Evolutionary conservation across 2,329 filamentous ascomycete genomes (phyloP), one percentile per base, ranked within the genome.

Genomic region (Cladosporium cucumerinum): DNA sequence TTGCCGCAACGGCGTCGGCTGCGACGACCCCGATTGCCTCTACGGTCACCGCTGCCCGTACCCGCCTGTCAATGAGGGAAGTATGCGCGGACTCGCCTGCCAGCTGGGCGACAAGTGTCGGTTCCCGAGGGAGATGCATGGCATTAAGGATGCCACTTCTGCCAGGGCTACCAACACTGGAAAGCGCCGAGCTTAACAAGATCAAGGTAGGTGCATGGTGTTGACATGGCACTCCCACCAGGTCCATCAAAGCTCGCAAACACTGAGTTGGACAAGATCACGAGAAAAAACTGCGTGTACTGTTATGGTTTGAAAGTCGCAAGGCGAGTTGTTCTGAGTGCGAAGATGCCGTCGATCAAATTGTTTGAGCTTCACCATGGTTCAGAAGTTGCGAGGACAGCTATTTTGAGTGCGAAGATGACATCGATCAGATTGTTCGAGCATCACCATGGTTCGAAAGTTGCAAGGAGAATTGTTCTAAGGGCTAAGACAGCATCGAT

Each of bases 21-120:
- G 86, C 70, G 79, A 85, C 59, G 86, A 88, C 66, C 73, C 80
- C 1, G 83, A 83, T 65, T 89, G 86, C 75, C 87, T 88, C 60
- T 88, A 87, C 71, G 86, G 86, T 25, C 86, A 89, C 74, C 82
- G 84, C 39, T 89, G 86, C 71, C 85, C 85, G 21, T 84, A 85
- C 66, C 81, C 80, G 0, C 69, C 70, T 18, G 67, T 71, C 14
- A 78, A 72, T 57, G 73, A 71, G 23, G 73, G 75, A 25, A 80
- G 79, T 36, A 77, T 80, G 65, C 79, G 81, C 30, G 83, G 83
- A 43, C 83, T 82, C 71, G 81, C 79, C 21, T 88, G 86, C 71
- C 69, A 86, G n/a, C n/a, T 85, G 75, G 84, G 83, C 16, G 80
- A 83, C 7, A 79, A 78, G 61, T 89, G 86, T 78, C 82, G 85